Evolutionary conservation across 2,329 filamentous ascomycete genomes (phyloP), one percentile per base, ranked within the genome.

Genomic region (Fusarium sp.): DNA sequence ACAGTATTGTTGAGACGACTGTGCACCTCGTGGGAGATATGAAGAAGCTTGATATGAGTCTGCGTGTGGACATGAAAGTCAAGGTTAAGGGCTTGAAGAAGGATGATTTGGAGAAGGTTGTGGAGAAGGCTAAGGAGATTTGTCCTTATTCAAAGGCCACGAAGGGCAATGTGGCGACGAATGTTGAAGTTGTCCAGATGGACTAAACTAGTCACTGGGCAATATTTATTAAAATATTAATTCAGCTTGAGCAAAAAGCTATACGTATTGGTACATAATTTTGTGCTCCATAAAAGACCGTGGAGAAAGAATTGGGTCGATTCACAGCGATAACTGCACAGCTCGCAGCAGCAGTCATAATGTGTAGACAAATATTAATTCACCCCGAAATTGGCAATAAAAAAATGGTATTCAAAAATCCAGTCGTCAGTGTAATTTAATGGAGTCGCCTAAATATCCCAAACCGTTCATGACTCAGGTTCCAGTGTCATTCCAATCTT

Each of bases 11-110:
- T 7, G 60, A 64, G 14, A 47, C 61, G 5, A 64, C 60, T 2
- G 61, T 64, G 13, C 53, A 64, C 48, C 52, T 64, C 8, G 41
- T 65, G 0, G 61, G 61, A 1, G 61, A 64, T 15, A 64, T 64
- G 61, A 52, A 65, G 41, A 6, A 37, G 19, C 37, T 64, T 7
- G 60, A 64, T 14, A 48, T 64, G 60, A 19, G 32, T 19, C n/a
- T 64, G 1, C 37, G 61, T 2, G 52, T 64, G 4, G 60, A 64
- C 9, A 59, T 64, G 61, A 64, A 59, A 52, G 51, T 64, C 22
- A 65, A 33, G 43, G 61, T 64, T 1, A 65, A 57, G 52, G 61
- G 61, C 0, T 10, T 64, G 10, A 15, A 51, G 7, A 4, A 48
- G 20, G 41, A 52, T 1, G 15, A 65, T 0, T 28, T 64, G 22